A percentile compares a stretch with the other conserved stretches of the same genome.
These are phyloP conservation scores for Trichoderma sp. DNA, from an alignment of 2,329 filamentous ascomycete genomes.

Conservation along the genomic window DNA sequence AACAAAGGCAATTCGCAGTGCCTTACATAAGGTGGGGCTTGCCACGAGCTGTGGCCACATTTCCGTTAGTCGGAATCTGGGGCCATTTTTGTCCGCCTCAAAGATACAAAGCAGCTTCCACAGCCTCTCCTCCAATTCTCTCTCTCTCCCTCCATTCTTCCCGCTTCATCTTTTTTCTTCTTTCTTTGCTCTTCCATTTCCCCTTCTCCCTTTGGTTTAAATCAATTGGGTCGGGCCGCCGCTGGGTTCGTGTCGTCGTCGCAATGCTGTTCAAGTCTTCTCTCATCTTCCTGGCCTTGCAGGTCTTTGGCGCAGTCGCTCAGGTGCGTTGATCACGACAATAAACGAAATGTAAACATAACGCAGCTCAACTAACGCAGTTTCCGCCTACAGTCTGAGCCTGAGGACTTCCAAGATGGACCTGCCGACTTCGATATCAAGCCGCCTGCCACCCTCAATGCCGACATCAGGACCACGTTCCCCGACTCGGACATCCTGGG, in stretches of 20 bases:
- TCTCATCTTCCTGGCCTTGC: slow-evolving; percentile 67
- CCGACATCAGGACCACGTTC: slow-evolving; percentile 63
- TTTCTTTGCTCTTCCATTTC: neutral
- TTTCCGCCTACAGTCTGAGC: neutral
- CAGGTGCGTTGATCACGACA: slow-evolving; percentile 48
- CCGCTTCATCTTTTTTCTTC: slow-evolving; percentile 3
- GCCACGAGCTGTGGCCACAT: slow-evolving; percentile 20
- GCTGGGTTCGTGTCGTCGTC: slow-evolving; percentile 22
- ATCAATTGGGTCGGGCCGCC: slow-evolving; percentile 14
- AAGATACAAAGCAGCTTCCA: slow-evolving; percentile 13
- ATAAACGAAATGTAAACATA: neutral
- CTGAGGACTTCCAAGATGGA: neutral
- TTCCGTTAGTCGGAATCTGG: slow-evolving; percentile 11
- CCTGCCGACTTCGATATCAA: slow-evolving; percentile 2
- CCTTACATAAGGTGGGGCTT: slow-evolving; percentile 10
- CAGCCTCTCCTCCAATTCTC: neutral
- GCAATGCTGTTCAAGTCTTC: slow-evolving; percentile 73
- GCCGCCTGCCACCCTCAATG: slow-evolving; percentile 45
- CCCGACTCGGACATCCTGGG: slow-evolving; percentile 81
- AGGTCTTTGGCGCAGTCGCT: slow-evolving; percentile 62
- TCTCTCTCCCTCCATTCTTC: neutral
- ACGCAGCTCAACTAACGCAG: neutral
- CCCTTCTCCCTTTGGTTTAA: neutral
- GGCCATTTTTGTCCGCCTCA: neutral
- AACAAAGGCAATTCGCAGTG: neutral